Percentiles rank a stretch among this genome's conserved stretches.
These are phyloP conservation scores for Termitomyces sp. DNA, from an alignment of 768 basidiomycete genomes.

Conservation along the genomic window DNA sequence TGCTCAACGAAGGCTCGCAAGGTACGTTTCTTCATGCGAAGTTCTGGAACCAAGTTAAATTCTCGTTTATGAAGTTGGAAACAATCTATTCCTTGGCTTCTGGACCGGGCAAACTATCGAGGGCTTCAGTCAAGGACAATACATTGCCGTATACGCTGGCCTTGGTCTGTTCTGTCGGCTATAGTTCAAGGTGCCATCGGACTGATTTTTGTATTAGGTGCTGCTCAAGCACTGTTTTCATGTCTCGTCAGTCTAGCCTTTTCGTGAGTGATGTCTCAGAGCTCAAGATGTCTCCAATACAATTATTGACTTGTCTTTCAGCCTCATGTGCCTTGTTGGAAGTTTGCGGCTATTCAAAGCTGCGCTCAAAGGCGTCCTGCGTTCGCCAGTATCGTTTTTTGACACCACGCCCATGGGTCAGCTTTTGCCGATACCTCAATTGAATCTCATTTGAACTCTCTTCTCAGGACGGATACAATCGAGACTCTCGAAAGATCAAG, in stretches of 20 bases:
- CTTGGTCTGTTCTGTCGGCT: constrained; percentile 28
- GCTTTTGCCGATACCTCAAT: neutral
- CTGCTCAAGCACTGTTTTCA: constrained; percentile 45
- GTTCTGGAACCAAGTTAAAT: neutral
- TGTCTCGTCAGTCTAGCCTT: constrained; percentile 48
- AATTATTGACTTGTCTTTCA: constrained; percentile 11
- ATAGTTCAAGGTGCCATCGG: neutral
- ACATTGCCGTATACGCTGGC: constrained; percentile 59
- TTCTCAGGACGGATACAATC: constrained; percentile 51
- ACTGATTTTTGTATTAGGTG: constrained; percentile 25
- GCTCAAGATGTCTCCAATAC: neutral
- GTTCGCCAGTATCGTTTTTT: constrained; percentile 64
- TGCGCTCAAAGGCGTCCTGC: constrained; percentile 53
- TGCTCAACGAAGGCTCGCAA: constrained; percentile 44
- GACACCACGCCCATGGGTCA: constrained; percentile 69
- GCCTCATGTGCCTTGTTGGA: constrained; percentile 33
- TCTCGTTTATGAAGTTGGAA: constrained; percentile 40
- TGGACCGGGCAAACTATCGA: constrained; percentile 59
- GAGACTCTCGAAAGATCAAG: constrained; percentile 58
- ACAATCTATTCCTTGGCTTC: constrained; percentile 67
- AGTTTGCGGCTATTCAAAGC: constrained; percentile 50
- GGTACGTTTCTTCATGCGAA: constrained; percentile 27
- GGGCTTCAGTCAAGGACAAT: constrained; percentile 56
- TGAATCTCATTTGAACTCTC: neutral
- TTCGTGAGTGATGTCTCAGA: constrained; percentile 32